Base-by-base conservation (phyloP, 1,284 basidiomycete species). In the Ganoderma leucocontextum region DNA sequence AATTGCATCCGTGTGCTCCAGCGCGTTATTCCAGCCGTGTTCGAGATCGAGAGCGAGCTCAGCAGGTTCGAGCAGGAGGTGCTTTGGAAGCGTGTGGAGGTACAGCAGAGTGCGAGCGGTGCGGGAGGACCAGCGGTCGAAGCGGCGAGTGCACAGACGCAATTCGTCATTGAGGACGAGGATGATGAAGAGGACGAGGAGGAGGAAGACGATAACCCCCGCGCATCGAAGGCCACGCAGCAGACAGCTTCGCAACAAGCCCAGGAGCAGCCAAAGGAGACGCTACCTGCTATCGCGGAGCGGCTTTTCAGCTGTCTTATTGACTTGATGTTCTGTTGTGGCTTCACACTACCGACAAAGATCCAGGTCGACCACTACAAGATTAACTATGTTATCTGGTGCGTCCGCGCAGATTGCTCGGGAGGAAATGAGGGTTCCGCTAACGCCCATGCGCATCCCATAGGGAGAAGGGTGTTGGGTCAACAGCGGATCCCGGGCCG, bases 391-490 rank as follows among this genome's bases (percentile, higher is more conserved):
- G 83, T 91, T 19, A 95, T 94, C 61, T 95, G 93, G 92, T 93
- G 76, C 69, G 89, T 78, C 47, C 2, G 8, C 8, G 36, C 13
- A 25, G 59, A 35, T 4, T 9, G 29, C 29, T 12, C 6, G 15
- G 5, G 19, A 6, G 12, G 13, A 15, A 19, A 15, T 41, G 38
- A 15, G 7, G 13, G 19, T 25, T 25, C 13, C 9, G 10, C 58
- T 60, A 10, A 60, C 15, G 38, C 22, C n/a, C n/a, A 19, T n/a
- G 9, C 13, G 58, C 22, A 13, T 41, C 15, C 65, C 19, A n/a
- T 67, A 96, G 95, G 95, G 95, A 96, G 82, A 95, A 92, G 78
- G 95, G 95, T 7, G 87, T 97, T 52, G 95, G 95, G 3, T 94
- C 94, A 10, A 94, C 94, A 1, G 84, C 87, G 29, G 90, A 93